Evolutionary conservation across 495 filamentous ascomycete genomes (phyloP).

Genomic region (Hypomontagnella monticulosa): DNA sequence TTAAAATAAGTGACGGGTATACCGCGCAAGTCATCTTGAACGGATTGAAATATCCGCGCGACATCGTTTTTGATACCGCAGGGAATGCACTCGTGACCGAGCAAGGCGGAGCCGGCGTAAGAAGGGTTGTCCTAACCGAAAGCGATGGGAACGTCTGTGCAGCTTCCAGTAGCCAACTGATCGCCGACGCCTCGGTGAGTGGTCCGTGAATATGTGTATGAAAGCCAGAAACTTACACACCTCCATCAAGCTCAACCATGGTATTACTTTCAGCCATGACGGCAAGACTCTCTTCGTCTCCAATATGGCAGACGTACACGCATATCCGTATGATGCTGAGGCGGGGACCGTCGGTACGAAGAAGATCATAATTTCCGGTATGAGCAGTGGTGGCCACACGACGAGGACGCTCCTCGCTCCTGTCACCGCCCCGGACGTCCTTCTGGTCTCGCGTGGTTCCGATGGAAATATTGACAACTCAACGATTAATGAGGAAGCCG

Average conservation of each 20-base stretch:
- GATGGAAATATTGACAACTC: constrained; percentile 64
- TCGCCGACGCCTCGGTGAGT: constrained; percentile 52
- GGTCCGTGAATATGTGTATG: background rate
- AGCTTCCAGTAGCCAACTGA: constrained; percentile 49
- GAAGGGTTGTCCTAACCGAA: constrained; percentile 58
- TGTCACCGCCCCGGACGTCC: constrained; percentile 53
- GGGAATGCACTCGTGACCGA: constrained; percentile 69
- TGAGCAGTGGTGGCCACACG: constrained; percentile 62
- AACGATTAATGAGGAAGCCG: constrained; percentile 55
- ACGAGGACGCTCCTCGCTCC: constrained; percentile 67
- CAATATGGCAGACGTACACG: constrained; percentile 59
- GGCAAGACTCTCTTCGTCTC: constrained; percentile 71
- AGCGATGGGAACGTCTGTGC: constrained; percentile 59
- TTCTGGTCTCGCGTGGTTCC: constrained; percentile 68
- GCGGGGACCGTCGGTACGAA: constrained; percentile 54
- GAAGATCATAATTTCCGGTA: constrained; percentile 60
- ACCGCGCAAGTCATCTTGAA: constrained; percentile 60
- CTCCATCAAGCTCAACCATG: constrained; percentile 65
- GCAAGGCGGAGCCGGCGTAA: constrained; percentile 57
- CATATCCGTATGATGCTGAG: constrained; percentile 66
- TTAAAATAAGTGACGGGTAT: constrained; percentile 63
- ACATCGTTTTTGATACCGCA: constrained; percentile 63
- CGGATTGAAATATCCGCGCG: constrained; percentile 59
- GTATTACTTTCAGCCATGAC: constrained; percentile 66
- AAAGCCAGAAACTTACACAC: background rate